These are phyloP conservation scores for Malus fusca DNA, from an alignment of 306 rosid species.

Conservation along the genomic window DNA sequence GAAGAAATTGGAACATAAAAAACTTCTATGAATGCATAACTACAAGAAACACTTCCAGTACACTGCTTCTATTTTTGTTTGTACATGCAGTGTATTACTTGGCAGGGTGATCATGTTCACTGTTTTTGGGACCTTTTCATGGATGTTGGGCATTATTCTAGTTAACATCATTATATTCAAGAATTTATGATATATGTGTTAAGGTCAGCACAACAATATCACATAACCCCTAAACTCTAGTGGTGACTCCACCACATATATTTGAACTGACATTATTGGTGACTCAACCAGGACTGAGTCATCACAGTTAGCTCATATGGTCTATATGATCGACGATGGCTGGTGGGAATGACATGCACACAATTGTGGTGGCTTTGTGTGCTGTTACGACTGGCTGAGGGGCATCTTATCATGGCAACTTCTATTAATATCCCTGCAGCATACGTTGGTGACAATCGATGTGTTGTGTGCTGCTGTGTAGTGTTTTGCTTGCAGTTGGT, in stretches of 20 bases:
- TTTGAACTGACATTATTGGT: neutral
- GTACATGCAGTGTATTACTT: neutral
- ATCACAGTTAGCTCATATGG: neutral
- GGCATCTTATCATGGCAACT: neutral
- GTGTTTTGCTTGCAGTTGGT: neutral
- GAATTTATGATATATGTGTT: neutral
- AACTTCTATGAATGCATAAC: neutral
- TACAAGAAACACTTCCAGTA: neutral
- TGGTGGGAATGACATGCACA: neutral
- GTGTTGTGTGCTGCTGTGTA: neutral
- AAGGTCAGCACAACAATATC: neutral
- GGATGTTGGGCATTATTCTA: neutral
- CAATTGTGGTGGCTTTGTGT: neutral
- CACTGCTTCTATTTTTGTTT: neutral
- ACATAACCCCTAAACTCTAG: neutral
- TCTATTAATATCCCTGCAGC: neutral
- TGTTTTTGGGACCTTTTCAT: neutral
- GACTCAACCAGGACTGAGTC: neutral
- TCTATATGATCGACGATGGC: neutral
- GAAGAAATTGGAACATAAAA: neutral
- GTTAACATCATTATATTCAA: neutral
- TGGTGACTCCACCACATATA: neutral
- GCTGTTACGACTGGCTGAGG: neutral
- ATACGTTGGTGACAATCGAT: neutral
- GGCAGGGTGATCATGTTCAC: neutral